Conservation (phyloP, 139 green algal genomes). For the Zygnema cylindricum region DNA sequence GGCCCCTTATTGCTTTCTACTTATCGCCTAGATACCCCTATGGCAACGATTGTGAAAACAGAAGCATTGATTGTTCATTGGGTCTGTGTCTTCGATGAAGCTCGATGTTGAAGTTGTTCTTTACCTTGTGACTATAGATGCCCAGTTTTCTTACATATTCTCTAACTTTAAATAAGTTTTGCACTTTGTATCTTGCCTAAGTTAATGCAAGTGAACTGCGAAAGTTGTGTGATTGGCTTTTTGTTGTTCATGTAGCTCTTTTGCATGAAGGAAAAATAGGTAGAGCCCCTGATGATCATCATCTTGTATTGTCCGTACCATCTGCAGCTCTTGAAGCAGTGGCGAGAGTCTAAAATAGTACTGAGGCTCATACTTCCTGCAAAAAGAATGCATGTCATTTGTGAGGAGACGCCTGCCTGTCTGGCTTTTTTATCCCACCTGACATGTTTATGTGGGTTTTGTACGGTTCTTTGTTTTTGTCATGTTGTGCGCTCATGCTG, state of each 20-base stretch:
- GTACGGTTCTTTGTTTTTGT: neutral
- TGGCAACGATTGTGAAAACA: too few species aligned
- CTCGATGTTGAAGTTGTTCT: too few species aligned
- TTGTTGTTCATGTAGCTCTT: neutral
- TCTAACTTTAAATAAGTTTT: neutral
- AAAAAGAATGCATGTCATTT: neutral
- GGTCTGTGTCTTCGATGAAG: too few species aligned
- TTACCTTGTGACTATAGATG: too few species aligned
- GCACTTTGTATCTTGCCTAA: neutral
- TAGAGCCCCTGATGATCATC: neutral
- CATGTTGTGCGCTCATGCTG: too few species aligned
- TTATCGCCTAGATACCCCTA: too few species aligned
- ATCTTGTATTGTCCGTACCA: conserved; percentile 34
- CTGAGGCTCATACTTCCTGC: neutral
- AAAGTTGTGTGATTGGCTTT: neutral
- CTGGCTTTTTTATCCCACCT: neutral
- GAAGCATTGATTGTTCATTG: too few species aligned
- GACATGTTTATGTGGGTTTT: neutral
- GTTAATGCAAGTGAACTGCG: neutral
- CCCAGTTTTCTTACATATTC: neutral
- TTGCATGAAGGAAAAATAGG: neutral
- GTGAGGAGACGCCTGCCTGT: neutral
- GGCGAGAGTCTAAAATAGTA: neutral
- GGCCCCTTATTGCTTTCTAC: neutral
- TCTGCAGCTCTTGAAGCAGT: conserved; percentile 6